Conservation (phyloP, 805 yeast species). For the Saccharomycopsis malanga region DNA sequence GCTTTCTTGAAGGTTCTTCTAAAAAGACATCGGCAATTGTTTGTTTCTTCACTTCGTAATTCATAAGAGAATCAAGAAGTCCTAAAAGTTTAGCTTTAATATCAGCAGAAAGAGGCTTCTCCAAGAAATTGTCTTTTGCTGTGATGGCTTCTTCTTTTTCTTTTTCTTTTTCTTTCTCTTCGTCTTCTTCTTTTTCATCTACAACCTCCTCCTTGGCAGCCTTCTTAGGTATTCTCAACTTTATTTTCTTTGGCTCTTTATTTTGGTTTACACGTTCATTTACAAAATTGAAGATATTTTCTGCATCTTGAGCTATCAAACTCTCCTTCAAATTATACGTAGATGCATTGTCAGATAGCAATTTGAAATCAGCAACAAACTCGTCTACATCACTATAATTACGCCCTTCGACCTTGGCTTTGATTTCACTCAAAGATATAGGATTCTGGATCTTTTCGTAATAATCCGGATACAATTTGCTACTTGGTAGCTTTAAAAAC, state of each 20-base stretch:
- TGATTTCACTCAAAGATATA: slow-evolving; percentile 63
- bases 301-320: slow-evolving; percentile 62
- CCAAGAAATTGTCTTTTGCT: neutral
- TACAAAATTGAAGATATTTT: slow-evolving; percentile 48
- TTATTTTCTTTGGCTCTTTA: slow-evolving; percentile 2
- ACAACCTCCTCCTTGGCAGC: neutral
- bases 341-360: slow-evolving; percentile 65
- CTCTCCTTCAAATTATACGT: slow-evolving; percentile 62
- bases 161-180: neutral
- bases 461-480: slow-evolving; percentile 73
- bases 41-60: slow-evolving; percentile 22
- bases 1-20: slow-evolving; percentile 61
- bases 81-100: slow-evolving; percentile 11
- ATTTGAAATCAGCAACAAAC: slow-evolving; percentile 53
- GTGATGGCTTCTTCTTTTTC: neutral
- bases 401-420: slow-evolving; percentile 35
- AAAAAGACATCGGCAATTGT: slow-evolving; percentile 63
- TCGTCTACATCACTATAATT: slow-evolving; percentile 33
- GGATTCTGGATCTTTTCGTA: slow-evolving; percentile 59
- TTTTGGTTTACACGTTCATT: slow-evolving; percentile 38
- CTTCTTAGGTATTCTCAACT: neutral
- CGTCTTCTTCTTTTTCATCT: neutral
- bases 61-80: slow-evolving; percentile 25
- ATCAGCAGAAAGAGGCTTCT: slow-evolving; percentile 2
- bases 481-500: slow-evolving; percentile 67